Evolutionary conservation across 192 early-diverging fungal species (phyloP), one percentile per base, ranked within the genome.

Genomic region (Diversispora eburnea): DNA sequence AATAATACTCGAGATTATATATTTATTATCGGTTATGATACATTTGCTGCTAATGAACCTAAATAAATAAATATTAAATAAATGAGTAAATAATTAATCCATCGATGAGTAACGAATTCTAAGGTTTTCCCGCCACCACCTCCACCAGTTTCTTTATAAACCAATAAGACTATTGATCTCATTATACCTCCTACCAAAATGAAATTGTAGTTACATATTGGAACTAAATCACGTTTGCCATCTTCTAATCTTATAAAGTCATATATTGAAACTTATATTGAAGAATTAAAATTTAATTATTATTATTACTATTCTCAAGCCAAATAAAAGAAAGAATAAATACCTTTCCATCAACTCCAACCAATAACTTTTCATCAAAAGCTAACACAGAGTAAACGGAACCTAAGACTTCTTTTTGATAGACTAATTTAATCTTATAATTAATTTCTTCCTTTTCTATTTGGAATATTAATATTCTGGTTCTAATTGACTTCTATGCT

Each of bases 171-270:
- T 8, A 90, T 87, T 0, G 93, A 95, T 52, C 89, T 84, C 83
- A 97, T 87, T 52, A 97, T 39, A 78, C 98, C 97, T 19, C 91
- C 95, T 12, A 94, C 91, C 0, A 91, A 67, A 33, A 97, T 76
- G 39, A 84, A 84, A 65, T 46, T 72, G 41, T 79, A 76, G 42
- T 59, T 69, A 47, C 80, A 84, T n/a, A 81, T 75, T 43, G 67
- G 49, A 4, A 70, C 25, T n/a, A 79, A 47, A 19, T 64, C 72
- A 49, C 39, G 70, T 25, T 67, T 73, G 0, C 64, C 57, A 17
- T 64, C 54, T 8, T 74, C 71, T 15, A 15, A 1, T 9, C 20
- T 12, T 48, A 17, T 63, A 70, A 51, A 77, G 25, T 70, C 48
- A 60, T 55, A 84, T 41, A 77, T n/a, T 33, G 77, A 51, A 5